phyloP scores from a whole-genome alignment of 495 filamentous ascomycete genomes.

The Neurospora sp. region DNA sequence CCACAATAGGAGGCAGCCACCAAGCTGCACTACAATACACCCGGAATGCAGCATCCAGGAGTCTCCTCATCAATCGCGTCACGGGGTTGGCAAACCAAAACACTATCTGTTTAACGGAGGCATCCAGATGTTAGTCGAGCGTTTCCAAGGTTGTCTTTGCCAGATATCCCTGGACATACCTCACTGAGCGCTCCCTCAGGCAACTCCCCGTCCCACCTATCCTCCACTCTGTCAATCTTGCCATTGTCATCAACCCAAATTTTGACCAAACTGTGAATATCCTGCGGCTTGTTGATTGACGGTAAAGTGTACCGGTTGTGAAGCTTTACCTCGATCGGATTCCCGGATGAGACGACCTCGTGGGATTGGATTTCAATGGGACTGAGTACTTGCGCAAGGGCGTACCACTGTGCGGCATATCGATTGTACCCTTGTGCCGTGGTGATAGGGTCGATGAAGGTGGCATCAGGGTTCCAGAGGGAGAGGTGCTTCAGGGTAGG shows the following conservation, averaged over 20 bases:
- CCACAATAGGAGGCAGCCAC: slow-evolving; percentile 25
- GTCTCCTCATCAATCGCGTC: background rate
- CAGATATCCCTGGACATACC: slow-evolving; percentile 26
- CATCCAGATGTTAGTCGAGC: background rate
- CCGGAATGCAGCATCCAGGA: slow-evolving; percentile 4
- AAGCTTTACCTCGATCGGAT: slow-evolving; percentile 45
- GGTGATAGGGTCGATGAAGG: slow-evolving; percentile 42
- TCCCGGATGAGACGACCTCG: slow-evolving; percentile 38
- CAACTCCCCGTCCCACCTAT: slow-evolving; percentile 46
- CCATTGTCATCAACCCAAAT: slow-evolving; percentile 32
- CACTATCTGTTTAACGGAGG: background rate
- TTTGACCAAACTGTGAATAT: slow-evolving; percentile 37
- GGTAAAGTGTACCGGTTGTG: slow-evolving; percentile 44
- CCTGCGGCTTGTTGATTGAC: slow-evolving; percentile 41
- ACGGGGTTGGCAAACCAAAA: background rate
- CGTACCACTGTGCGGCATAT: slow-evolving; percentile 44
- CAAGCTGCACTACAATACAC: slow-evolving; percentile 24
- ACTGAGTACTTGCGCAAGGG: slow-evolving; percentile 15
- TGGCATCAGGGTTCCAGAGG: slow-evolving; percentile 39
- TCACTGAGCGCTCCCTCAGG: slow-evolving; percentile 36
- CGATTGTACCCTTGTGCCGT: slow-evolving; percentile 39
- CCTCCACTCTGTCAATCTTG: slow-evolving; percentile 45
- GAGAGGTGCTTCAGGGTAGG: slow-evolving; percentile 45
- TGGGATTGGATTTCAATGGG: slow-evolving; percentile 36
- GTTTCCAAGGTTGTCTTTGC: background rate